phyloP scores from a whole-genome alignment of 169 alveolate genomes.

The Plasmodium cynomolgi region DNA sequence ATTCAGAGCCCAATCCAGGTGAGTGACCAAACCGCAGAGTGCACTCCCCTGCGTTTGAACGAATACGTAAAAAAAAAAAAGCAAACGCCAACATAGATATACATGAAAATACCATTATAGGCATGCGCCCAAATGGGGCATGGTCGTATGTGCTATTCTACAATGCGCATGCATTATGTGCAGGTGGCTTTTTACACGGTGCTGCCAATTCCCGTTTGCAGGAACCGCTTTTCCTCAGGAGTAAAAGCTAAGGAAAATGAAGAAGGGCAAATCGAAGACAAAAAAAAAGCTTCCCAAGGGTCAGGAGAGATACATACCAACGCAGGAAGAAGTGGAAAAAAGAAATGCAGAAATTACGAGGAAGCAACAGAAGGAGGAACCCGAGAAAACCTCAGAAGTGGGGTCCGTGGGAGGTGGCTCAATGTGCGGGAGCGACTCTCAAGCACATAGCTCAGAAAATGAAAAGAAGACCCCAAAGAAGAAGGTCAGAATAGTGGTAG shows the following conservation, averaged over 20 bases:
- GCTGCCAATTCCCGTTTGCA: not conserved
- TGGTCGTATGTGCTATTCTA: not conserved
- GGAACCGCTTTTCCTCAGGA: not conserved
- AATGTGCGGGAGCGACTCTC: not conserved
- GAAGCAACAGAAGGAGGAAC: slow-evolving; percentile 8
- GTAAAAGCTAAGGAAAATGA: slow-evolving; percentile 16
- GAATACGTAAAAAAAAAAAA: not conserved
- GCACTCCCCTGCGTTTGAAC: not conserved
- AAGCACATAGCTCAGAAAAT: not conserved
- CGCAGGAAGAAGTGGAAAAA: slow-evolving; percentile 69
- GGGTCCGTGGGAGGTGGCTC: slow-evolving; percentile 4
- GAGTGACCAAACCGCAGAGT: not conserved
- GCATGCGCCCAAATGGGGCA: not conserved
- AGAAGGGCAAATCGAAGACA: slow-evolving; percentile 21
- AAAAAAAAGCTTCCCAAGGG: slow-evolving; percentile 62
- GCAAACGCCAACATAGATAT: not conserved
- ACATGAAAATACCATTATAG: not conserved
- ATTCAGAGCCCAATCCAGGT: not conserved
- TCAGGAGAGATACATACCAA: slow-evolving; percentile 34
- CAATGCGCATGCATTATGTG: not conserved
- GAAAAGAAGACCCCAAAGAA: slow-evolving; percentile 1
- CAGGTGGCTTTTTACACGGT: not conserved
- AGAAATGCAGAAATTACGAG: slow-evolving; percentile 61
- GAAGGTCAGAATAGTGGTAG: not conserved
- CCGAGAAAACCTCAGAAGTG: not conserved